Evolutionary conservation across 2,329 filamentous ascomycete genomes (phyloP), one percentile per base, ranked within the genome.

Genomic region (Helminthosporium solani): DNA sequence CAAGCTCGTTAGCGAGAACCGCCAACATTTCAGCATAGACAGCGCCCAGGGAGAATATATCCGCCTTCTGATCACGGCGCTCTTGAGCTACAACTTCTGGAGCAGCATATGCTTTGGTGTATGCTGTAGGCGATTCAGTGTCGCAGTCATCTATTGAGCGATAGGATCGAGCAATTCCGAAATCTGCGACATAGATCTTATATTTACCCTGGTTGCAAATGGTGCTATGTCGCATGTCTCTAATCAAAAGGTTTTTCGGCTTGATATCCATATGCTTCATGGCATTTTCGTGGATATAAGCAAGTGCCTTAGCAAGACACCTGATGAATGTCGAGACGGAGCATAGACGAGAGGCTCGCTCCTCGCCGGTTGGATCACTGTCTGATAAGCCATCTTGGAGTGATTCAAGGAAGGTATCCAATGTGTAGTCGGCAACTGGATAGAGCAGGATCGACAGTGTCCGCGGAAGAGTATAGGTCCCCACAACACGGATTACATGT

Each of bases 191-290:
- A 21, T 60, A 61, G 9, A 61, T 47, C 31, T 52, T 50, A 40
- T 44, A 58, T 8, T 30, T 34, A 11, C 40, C 41, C 16, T 44
- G 38, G 15, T 46, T 42, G 27, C 37, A 35, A 7, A 43, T 33
- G 5, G 25, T 44, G n/a, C 34, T 47, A 35, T 25, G 30, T 6
- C 41, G 14, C 20, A 46, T 35, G 14, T 47, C n/a, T n/a, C 52
- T 47, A 5, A 61, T 47, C 3, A 61, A 44, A 7, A 61, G 34
- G 21, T 60, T 61, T 19, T 52, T 44, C 1, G 58, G 58, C 20
- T 61, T 58, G 35, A 61, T 56, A 25, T 60, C 57, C 55, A 55
- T 57, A 44, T 61, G 58, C 33, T 57, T 60, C 14, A 57, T 45
- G 4, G 34, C 19, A 1, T 47, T 40, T 3, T 37, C 20, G 33